Evolutionary conservation across 345 rosid genomes (phyloP).

Genomic region (Ricinus communis): DNA sequence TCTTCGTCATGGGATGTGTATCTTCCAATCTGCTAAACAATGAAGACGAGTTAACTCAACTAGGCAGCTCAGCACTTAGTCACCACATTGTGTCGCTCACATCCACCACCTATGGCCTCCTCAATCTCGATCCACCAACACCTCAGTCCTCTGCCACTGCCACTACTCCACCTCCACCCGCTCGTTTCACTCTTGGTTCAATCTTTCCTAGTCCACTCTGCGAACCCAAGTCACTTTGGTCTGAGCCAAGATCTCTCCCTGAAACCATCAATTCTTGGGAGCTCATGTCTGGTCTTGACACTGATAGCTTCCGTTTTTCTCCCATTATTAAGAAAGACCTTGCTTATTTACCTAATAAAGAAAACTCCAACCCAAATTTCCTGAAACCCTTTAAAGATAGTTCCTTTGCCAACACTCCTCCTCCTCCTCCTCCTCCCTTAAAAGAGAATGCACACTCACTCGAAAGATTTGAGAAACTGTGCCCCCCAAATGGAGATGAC

Average conservation of each 20-base stretch:
- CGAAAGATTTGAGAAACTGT: constrained; percentile 13
- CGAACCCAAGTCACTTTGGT: constrained; percentile 44
- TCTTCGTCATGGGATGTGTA: constrained; percentile 73
- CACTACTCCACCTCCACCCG: constrained; percentile 56
- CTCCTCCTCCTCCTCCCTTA: neutral
- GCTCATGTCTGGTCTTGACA: constrained; percentile 83
- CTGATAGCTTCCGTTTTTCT: constrained; percentile 80
- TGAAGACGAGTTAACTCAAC: constrained; percentile 75
- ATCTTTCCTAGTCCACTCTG: constrained; percentile 41
- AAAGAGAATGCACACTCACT: neutral
- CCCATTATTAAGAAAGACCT: constrained; percentile 31
- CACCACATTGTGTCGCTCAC: constrained; percentile 94
- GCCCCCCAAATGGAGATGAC: constrained; percentile 50
- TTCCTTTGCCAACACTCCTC: neutral
- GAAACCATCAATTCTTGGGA: constrained; percentile 90
- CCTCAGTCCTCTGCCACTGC: constrained; percentile 31
- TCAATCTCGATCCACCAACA: constrained; percentile 70
- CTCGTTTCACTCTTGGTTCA: constrained; percentile 49
- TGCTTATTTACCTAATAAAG: constrained; percentile 24
- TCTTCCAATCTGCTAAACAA: constrained; percentile 74
- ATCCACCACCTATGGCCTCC: constrained; percentile 92
- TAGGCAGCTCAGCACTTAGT: constrained; percentile 64
- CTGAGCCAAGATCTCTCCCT: constrained; percentile 46
- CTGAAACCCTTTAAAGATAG: neutral
- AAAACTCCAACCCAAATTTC: constrained; percentile 50